Evolutionary conservation across 1,284 basidiomycete species (phyloP), one percentile per base, ranked within the genome.

Genomic region (Leccinum griseonigrum): DNA sequence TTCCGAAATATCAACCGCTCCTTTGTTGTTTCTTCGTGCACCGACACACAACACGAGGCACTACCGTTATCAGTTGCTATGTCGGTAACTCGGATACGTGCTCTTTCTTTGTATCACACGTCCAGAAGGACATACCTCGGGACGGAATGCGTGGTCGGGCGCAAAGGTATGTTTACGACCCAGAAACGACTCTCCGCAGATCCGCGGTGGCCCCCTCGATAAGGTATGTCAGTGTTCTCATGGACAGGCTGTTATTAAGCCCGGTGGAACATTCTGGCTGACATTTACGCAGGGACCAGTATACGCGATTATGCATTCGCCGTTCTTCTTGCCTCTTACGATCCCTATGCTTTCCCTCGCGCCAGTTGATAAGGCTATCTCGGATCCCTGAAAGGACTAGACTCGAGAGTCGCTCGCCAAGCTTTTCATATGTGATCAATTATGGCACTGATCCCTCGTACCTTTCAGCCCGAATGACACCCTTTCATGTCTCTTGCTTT

Each of bases 341-440:
- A 61, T 56, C 48, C 46, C 16, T 59, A 29, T 54, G 29, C 52
- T 66, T 69, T 70, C 59, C 59, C 63, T 63, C 53, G 52, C 53
- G 36, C 28, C 18, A 11, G 53, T 52, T 38, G 71, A 74, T 75
- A 72, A 72, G 60, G 61, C 64, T 72, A 68, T 60, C 65, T 63
- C 66, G 65, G 72, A 68, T 60, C 65, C 66, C 66, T 67, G 72
- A 68, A 54, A n/a, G 70, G 70, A 68, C 69, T 71, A 66, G 65
- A 68, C 70, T 67, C 52, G 54, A 58, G 36, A 40, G 51, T 43
- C 29, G 26, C 16, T 65, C 62, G 66, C 62, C 68, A 71, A 64
- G 68, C 60, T 26, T 28, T 67, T 67, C 60, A 62, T 70, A 32
- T 62, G 56, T n/a, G 71, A 65, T 70, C 65, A 50, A 43, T 66